Evolutionary conservation across 345 rosid genomes (phyloP).

Genomic region (Pelargonium nanum): DNA sequence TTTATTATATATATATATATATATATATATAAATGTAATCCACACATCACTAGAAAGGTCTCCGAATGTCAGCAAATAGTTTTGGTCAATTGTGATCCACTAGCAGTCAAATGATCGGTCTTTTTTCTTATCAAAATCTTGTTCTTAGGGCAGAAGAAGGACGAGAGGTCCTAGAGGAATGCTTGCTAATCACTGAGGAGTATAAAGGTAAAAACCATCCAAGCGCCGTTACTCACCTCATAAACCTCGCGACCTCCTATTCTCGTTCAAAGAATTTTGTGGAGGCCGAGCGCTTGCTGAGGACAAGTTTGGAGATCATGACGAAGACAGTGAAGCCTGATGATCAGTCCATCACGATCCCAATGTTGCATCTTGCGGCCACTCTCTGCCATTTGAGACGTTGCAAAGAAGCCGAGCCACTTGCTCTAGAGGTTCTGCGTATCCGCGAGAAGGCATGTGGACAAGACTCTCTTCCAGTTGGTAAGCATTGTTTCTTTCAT

Average conservation of each 20-base stretch:
- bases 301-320: constrained; percentile 58
- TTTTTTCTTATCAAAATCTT: constrained; percentile 3
- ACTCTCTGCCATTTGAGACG: constrained; percentile 58
- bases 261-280: constrained; percentile 53
- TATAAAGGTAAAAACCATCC: constrained; percentile 64
- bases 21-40: too few species aligned
- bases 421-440: constrained; percentile 43
- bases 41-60: too few species aligned
- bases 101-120: too few species aligned
- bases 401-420: constrained; percentile 66
- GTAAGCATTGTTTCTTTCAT: constrained; percentile 25
- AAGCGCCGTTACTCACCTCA: constrained; percentile 53
- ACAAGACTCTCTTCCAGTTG: constrained; percentile 69
- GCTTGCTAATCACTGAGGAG: constrained; percentile 58
- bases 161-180: constrained; percentile 67
- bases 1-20: too few species aligned
- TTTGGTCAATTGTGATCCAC: too few species aligned
- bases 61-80: too few species aligned
- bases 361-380: constrained; percentile 68
- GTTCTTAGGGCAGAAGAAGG: constrained; percentile 66
- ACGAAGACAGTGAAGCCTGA: constrained; percentile 36
- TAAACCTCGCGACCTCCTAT: constrained; percentile 73
- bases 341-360: constrained; percentile 62
- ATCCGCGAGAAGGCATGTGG: constrained; percentile 73
- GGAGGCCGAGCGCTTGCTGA: constrained; percentile 68